phyloP scores from a whole-genome alignment of 345 rosid species.

The Fremontodendron californicum region DNA sequence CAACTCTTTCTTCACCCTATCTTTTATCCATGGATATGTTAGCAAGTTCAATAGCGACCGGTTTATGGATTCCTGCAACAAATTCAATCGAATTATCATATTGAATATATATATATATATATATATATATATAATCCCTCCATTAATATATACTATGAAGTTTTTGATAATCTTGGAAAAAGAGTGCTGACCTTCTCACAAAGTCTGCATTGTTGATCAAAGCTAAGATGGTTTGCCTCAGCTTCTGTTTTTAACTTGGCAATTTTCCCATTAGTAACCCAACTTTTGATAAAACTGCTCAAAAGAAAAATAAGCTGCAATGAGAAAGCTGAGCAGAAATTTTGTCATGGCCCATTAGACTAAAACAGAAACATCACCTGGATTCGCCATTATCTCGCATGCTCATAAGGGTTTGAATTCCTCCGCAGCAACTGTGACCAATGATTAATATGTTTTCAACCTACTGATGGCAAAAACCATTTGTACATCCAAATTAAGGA shows the following conservation, averaged over 20 bases:
- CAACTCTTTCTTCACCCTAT: constrained; percentile 39
- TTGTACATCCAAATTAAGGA: background rate
- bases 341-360: background rate
- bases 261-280: constrained; percentile 71
- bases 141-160: background rate
- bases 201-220: constrained; percentile 76
- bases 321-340: constrained; percentile 4
- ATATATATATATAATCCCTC: background rate
- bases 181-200: constrained; percentile 70
- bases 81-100: background rate
- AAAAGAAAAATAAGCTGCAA: constrained; percentile 10
- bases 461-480: constrained; percentile 34
- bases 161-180: background rate
- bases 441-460: constrained; percentile 77
- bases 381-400: constrained; percentile 60
- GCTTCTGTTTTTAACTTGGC: constrained; percentile 68
- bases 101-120: background rate
- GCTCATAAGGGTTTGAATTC: constrained; percentile 81
- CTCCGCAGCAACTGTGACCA: constrained; percentile 91
- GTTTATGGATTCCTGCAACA: constrained; percentile 60
- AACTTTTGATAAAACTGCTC: constrained; percentile 71
- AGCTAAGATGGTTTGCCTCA: constrained; percentile 54
- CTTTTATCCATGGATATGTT: constrained; percentile 72
- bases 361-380: constrained; percentile 39
- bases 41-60: constrained; percentile 56